Base-by-base conservation (phyloP, 2,329 filamentous ascomycete species). In the Beauveria sp. region DNA sequence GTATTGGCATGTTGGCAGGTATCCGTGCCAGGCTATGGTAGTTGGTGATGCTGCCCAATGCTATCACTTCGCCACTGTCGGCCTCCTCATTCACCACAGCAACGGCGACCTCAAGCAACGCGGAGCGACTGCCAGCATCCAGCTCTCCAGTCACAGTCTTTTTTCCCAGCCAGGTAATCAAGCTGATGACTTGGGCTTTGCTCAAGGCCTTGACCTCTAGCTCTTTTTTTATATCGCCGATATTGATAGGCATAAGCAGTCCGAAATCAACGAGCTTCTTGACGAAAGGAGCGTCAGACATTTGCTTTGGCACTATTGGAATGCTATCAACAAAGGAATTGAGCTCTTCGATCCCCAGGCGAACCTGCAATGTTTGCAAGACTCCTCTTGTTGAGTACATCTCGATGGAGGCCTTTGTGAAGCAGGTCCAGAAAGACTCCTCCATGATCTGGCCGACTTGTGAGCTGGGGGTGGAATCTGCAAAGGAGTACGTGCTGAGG, bases 351-450 rank as follows among this genome's bases (percentile, higher is more conserved):
- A 88, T 77, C 72, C 79, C 89, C 67, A 96, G 83, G 40, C 95
- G 89, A 42, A 97, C 91, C 67, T 89, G 83, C 14, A 89, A 85
- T 42, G 90, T 96, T n/a, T 89, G 85, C 60, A 97, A 80, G 7
- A 99, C 87, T 61, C 96, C 96, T 63, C 88, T 86, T 22, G 89
- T 96, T 1, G 93, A 97, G 66, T 96, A 87, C 7, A 97, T 83
- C 69, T 97, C 93, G 62, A 98, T 91, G 0, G 85, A 88, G 2
- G 91, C 86, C 65, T 88, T 88, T 71, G 86, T 88, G 69, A 90
- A 95, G 65, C 91, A 93, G 42, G 87, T 96, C 95, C 95, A 99
- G 72, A 99, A 99, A 0, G 92, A 90, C 74, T 97, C 91, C 70
- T 97, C 93, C 59, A 99, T 91, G 64, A 91, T 88, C 69, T 91